A percentile compares a stretch with the other conserved stretches of the same genome.
Evolutionary conservation across 2,329 filamentous ascomycete species (phyloP).

Genomic region (Zymoseptoria brevis): DNA sequence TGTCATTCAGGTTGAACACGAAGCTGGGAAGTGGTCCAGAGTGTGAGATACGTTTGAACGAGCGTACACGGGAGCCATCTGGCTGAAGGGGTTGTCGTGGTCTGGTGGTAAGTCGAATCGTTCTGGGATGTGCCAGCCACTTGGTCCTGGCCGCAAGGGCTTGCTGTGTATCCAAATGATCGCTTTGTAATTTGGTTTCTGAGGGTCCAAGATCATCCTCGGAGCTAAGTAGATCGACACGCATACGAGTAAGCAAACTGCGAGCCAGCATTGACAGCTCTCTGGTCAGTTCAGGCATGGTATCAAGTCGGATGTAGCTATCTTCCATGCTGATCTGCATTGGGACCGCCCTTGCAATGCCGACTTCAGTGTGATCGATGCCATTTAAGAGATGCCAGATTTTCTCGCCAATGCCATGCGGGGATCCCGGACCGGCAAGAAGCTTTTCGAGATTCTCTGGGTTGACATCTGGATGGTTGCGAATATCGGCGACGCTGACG

Average conservation of each 20-base stretch:
- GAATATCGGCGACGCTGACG: conserved; percentile 59
- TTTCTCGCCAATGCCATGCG: conserved; percentile 62
- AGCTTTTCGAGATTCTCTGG: conserved; percentile 59
- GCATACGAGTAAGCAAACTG: conserved; percentile 71
- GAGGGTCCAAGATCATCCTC: conserved; percentile 32
- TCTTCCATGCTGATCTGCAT: conserved; percentile 93
- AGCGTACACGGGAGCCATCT: conserved; percentile 49
- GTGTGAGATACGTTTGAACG: conserved; percentile 64
- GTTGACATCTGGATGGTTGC: conserved; percentile 55
- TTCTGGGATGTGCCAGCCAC: conserved; percentile 78
- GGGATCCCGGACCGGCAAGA: conserved; percentile 60
- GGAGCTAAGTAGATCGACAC: conserved; percentile 59
- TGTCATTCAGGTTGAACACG: conserved; percentile 57
- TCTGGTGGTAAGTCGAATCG: conserved; percentile 71
- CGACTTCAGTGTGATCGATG: conserved; percentile 66
- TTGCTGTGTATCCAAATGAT: conserved; percentile 17
- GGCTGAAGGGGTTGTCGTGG: conserved; percentile 47
- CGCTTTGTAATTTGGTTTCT: conserved; percentile 26
- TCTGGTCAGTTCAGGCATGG: conserved; percentile 53
- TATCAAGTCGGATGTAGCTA: conserved; percentile 68
- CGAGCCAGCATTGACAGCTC: conserved; percentile 61
- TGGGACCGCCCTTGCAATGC: conserved; percentile 62
- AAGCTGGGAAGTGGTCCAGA: conserved; percentile 67
- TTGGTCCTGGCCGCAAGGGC: conserved; percentile 23
- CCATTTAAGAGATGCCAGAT: conserved; percentile 77